Conservation (phyloP, 805 yeast species). For the Myxozyma vanderwaltii region DNA sequence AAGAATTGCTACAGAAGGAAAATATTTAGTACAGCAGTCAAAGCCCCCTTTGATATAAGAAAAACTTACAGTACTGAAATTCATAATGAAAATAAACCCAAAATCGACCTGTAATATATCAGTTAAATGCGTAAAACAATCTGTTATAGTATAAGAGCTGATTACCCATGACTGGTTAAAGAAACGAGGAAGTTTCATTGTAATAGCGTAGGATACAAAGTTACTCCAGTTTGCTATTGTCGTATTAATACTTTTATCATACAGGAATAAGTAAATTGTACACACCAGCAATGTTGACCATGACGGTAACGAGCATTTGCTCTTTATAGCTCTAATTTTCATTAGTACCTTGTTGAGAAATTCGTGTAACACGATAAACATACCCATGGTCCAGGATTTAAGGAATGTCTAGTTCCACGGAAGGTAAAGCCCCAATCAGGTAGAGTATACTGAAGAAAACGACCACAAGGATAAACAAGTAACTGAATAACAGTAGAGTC, state of each 20-base stretch:
- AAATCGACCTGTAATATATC: constrained; percentile 36
- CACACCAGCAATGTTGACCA: neutral
- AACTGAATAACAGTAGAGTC: constrained; percentile 68
- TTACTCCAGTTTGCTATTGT: constrained; percentile 13
- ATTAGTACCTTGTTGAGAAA: neutral
- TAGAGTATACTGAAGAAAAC: constrained; percentile 31
- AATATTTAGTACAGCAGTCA: constrained; percentile 53
- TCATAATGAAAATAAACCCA: constrained; percentile 57
- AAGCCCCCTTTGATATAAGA: constrained; percentile 44
- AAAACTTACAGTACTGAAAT: constrained; percentile 51
- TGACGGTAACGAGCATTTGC: constrained; percentile 58
- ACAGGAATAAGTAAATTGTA: neutral
- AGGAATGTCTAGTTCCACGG: constrained; percentile 44
- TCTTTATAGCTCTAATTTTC: neutral
- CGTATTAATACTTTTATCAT: neutral
- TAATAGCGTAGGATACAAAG: constrained; percentile 15
- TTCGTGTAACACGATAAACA: constrained; percentile 22
- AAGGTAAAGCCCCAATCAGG: constrained; percentile 29
- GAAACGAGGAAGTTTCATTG: constrained; percentile 50
- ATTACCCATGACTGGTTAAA: constrained; percentile 36
- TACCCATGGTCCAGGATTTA: constrained; percentile 67
- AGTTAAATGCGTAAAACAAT: too few relatives aligned
- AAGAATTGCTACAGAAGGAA: constrained; percentile 53
- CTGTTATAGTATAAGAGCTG: too few relatives aligned
- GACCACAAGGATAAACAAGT: constrained; percentile 61